Conservation (phyloP, 2,329 filamentous ascomycete species). For the Cladosporium colombiae region DNA sequence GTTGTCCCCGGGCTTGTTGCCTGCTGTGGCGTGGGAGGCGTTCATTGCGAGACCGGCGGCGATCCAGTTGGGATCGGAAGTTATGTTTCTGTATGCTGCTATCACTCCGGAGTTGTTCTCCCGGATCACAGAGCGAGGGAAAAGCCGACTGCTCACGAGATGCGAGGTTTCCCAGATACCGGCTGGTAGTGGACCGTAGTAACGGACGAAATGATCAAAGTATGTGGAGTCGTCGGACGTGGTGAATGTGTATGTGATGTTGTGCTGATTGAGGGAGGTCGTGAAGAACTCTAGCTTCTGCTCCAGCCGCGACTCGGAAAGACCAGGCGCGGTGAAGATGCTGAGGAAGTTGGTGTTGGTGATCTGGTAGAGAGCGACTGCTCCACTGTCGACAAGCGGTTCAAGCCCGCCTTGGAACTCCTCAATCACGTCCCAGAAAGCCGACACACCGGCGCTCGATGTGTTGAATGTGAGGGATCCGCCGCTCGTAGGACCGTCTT, state of each 20-base stretch:
- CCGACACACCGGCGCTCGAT: background rate
- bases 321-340: background rate
- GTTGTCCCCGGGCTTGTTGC: constrained; percentile 2
- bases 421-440: background rate
- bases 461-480: background rate
- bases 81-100: background rate
- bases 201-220: background rate
- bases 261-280: background rate
- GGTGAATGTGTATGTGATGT: background rate
- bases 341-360: background rate
- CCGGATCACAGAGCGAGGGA: background rate
- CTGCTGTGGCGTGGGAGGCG: background rate
- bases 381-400: background rate
- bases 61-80: background rate
- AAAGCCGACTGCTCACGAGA: background rate
- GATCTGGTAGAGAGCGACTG: background rate
- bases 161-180: background rate
- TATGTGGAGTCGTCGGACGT: background rate
- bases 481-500: background rate
- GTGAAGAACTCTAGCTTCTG: background rate
- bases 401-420: background rate
- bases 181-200: background rate
- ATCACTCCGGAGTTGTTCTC: background rate
- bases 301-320: background rate
- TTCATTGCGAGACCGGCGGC: background rate